Conservation (phyloP, 2,329 filamentous ascomycete genomes). For the Pyricularia sp. region DNA sequence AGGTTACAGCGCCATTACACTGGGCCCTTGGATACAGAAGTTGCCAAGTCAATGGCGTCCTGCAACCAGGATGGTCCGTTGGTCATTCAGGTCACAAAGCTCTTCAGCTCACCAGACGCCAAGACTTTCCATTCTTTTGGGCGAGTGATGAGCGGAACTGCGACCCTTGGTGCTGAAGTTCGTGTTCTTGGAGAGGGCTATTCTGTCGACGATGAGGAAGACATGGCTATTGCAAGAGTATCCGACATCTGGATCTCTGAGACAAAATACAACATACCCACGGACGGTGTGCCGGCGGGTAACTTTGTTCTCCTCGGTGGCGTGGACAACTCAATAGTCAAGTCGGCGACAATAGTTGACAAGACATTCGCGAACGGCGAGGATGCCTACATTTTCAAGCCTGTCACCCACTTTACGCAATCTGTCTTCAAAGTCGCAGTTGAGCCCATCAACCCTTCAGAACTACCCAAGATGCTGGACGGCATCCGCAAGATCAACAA, state of each 20-base stretch:
- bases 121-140: slow-evolving; percentile 83
- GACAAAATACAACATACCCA: slow-evolving; percentile 83
- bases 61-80: slow-evolving; percentile 86
- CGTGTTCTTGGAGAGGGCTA: slow-evolving; percentile 91
- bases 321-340: slow-evolving; percentile 96
- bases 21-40: slow-evolving; percentile 69
- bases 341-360: slow-evolving; percentile 82
- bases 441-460: slow-evolving; percentile 94
- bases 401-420: slow-evolving; percentile 87
- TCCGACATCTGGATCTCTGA: slow-evolving; percentile 81
- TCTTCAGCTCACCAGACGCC: slow-evolving; percentile 85
- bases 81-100: slow-evolving; percentile 83
- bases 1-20: slow-evolving; percentile 84
- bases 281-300: slow-evolving; percentile 83
- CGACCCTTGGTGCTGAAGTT: slow-evolving; percentile 66
- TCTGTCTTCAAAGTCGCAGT: slow-evolving; percentile 97
- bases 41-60: slow-evolving; percentile 64
- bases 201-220: slow-evolving; percentile 92
- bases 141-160: slow-evolving; percentile 84
- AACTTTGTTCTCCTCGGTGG: slow-evolving; percentile 87
- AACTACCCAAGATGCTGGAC: slow-evolving; percentile 97
- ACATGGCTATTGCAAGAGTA: slow-evolving; percentile 82
- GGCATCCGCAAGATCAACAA: slow-evolving; percentile 95
- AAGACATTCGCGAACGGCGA: slow-evolving; percentile 72
- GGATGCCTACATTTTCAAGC: slow-evolving; percentile 89